Conservation (phyloP, 306 rosid genomes). For the Glycine tomentella region DNA sequence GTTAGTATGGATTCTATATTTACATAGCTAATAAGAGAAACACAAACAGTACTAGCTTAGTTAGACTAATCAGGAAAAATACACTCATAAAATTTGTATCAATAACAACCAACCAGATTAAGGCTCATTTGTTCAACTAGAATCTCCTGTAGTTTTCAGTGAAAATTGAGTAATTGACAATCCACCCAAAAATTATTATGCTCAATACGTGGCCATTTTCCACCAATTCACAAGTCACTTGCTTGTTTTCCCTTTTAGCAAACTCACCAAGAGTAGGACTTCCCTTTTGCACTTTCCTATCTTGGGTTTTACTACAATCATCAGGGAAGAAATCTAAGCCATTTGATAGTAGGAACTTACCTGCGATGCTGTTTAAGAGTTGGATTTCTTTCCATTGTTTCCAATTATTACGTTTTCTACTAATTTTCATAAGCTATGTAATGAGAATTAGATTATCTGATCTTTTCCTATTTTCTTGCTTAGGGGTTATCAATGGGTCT, state of each 20-base stretch:
- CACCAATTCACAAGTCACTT: slow-evolving; percentile 3
- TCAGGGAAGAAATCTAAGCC: slow-evolving; percentile 16
- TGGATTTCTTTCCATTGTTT: slow-evolving; percentile 1
- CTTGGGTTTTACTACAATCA: slow-evolving; percentile 1
- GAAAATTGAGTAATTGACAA: background rate
- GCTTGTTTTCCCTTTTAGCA: slow-evolving; percentile 15
- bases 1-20: slow-evolving; percentile 15
- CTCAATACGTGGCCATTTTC: slow-evolving; percentile 18
- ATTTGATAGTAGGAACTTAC: background rate
- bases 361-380: slow-evolving; percentile 14
- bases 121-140: background rate
- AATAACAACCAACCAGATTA: background rate
- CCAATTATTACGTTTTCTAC: slow-evolving; percentile 14
- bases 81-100: slow-evolving; percentile 13
- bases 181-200: background rate
- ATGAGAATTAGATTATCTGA: slow-evolving; percentile 36
- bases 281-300: slow-evolving; percentile 1
- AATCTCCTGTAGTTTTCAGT: slow-evolving; percentile 13
- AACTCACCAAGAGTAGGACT: slow-evolving; percentile 20
- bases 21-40: background rate
- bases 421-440: slow-evolving; percentile 7
- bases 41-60: background rate
- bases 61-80: slow-evolving; percentile 12
- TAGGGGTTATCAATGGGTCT: slow-evolving; percentile 77
- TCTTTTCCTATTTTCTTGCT: slow-evolving; percentile 42